phyloP scores from a whole-genome alignment of 2,329 filamentous ascomycete species.

The Zasmidium angulare region DNA sequence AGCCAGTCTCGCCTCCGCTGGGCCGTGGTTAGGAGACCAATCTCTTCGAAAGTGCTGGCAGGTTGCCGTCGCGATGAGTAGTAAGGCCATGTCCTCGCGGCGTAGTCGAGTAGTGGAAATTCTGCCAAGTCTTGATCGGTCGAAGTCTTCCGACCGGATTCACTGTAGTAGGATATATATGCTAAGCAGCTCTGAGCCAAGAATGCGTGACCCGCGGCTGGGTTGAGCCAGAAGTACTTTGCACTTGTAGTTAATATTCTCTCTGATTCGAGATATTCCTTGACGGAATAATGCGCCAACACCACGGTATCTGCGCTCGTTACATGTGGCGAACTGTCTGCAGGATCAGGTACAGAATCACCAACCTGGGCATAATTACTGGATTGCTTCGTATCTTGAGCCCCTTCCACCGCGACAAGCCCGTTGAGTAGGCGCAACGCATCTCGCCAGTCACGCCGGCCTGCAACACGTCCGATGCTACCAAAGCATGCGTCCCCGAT shows the following conservation, averaged over 20 bases:
- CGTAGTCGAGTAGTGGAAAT: too few relatives aligned
- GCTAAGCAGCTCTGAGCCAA: slow-evolving; percentile 17
- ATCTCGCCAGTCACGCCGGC: slow-evolving; percentile 10
- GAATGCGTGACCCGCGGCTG: slow-evolving; percentile 8
- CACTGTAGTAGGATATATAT: slow-evolving; percentile 17
- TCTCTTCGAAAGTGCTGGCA: too few relatives aligned
- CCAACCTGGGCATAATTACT: background rate
- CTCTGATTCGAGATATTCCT: slow-evolving; percentile 26
- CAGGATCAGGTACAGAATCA: too few relatives aligned
- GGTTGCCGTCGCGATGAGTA: too few relatives aligned
- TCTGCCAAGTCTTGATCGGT: too few relatives aligned
- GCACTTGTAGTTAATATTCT: slow-evolving; percentile 13
- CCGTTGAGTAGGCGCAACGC: slow-evolving; percentile 16
- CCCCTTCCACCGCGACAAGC: slow-evolving; percentile 12
- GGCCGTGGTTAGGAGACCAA: too few relatives aligned
- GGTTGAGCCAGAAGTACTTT: slow-evolving; percentile 11
- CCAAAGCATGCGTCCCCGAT: slow-evolving; percentile 2
- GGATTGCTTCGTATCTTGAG: background rate
- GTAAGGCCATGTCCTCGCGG: too few relatives aligned
- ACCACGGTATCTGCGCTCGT: slow-evolving; percentile 6
- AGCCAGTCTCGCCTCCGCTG: too few relatives aligned
- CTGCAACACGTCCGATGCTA: slow-evolving; percentile 9
- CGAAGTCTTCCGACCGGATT: too few relatives aligned
- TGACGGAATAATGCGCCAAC: slow-evolving; percentile 28
- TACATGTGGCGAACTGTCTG: background rate